Percentiles rank a stretch among this genome's conserved stretches.
Conservation (phyloP, 2,329 filamentous ascomycete species). For the Claviceps sp. region DNA sequence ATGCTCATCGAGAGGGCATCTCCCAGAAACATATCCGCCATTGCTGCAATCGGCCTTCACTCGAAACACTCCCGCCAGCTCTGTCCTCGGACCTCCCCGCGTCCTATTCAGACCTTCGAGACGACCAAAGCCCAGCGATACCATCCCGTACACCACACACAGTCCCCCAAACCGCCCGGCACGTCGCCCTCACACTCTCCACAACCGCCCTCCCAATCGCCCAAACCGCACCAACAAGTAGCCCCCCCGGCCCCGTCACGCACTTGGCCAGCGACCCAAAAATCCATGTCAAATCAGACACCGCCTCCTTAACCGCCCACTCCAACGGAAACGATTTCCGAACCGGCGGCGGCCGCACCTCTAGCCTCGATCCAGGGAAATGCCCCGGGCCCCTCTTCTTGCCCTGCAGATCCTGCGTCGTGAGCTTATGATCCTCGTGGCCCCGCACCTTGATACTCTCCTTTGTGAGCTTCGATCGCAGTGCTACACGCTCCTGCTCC, state of each 20-base stretch:
- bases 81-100: not conserved
- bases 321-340: constrained; percentile 11
- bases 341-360: constrained; percentile 9
- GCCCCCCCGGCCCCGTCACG: constrained; percentile 1
- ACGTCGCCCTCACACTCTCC: not conserved
- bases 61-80: not conserved
- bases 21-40: too few relatives aligned
- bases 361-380: constrained; percentile 15
- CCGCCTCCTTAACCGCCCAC: constrained; percentile 11
- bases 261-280: constrained; percentile 8
- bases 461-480: constrained; percentile 14
- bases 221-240: not conserved
- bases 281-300: constrained; percentile 10
- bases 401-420: constrained; percentile 12
- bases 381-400: constrained; percentile 13
- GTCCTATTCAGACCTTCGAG: not conserved
- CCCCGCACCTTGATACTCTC: constrained; percentile 14
- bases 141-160: not conserved
- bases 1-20: too few relatives aligned
- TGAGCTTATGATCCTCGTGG: constrained; percentile 17
- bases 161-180: not conserved
- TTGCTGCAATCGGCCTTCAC: too few relatives aligned
- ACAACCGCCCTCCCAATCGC: not conserved
- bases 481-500: constrained; percentile 9
- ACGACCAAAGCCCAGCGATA: not conserved